Conservation (phyloP, 768 basidiomycete species). For the Rhizopogon salebrosus region DNA sequence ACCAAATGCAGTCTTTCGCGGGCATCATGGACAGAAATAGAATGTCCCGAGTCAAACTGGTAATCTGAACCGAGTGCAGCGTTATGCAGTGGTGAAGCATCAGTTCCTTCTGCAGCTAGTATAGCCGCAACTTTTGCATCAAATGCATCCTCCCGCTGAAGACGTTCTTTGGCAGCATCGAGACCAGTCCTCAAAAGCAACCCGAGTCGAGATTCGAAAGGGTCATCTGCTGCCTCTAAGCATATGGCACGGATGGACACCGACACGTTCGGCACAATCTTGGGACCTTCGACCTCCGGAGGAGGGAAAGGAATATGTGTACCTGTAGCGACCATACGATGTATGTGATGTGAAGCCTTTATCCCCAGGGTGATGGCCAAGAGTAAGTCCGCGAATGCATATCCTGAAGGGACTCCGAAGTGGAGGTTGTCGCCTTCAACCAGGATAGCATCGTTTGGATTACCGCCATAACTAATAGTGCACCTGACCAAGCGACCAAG, state of each 20-base stretch:
- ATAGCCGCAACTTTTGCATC: conserved; percentile 72
- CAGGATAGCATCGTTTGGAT: conserved; percentile 35
- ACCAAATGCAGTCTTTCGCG: conserved; percentile 59
- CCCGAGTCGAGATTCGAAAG: conserved; percentile 73
- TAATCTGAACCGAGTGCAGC: conserved; percentile 41
- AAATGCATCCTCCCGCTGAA: conserved; percentile 79
- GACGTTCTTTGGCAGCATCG: conserved; percentile 63
- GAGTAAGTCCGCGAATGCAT: conserved; percentile 69
- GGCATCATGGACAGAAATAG: conserved; percentile 69
- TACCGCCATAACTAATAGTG: conserved; percentile 31
- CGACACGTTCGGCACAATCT: conserved; percentile 57
- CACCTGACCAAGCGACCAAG: conserved; percentile 55
- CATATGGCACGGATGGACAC: conserved; percentile 58
- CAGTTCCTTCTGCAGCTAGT: conserved; percentile 33
- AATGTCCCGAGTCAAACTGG: conserved; percentile 58
- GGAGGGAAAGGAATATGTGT: conserved; percentile 48
- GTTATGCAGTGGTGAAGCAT: conserved; percentile 31
- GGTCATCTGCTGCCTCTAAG: conserved; percentile 79
- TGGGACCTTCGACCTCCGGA: conserved; percentile 71
- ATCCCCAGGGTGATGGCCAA: conserved; percentile 61
- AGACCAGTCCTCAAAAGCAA: conserved; percentile 70
- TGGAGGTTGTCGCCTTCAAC: conserved; percentile 60
- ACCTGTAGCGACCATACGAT: conserved; percentile 47
- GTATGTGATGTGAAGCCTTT: conserved; percentile 73
- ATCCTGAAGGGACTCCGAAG: conserved; percentile 78